Evolutionary conservation across 2,329 filamentous ascomycete species (phyloP), one percentile per base, ranked within the genome.

Genomic region (Tolypocladium inflatum): DNA sequence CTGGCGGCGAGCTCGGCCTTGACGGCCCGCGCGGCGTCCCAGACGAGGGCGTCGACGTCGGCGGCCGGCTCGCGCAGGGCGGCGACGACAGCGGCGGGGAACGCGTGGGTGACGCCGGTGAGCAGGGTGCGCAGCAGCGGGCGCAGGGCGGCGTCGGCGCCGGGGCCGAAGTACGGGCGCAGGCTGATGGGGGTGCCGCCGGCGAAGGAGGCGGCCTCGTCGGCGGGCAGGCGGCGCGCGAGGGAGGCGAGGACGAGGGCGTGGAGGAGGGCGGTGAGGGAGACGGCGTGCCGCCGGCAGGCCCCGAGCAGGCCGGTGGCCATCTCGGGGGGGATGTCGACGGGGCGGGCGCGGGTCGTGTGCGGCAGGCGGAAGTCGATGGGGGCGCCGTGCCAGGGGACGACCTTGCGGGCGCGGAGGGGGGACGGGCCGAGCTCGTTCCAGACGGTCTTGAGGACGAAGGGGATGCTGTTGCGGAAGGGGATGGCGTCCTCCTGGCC

Each of bases 251-350:
- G 67, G 5, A 74, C 63, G 0, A 83, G 68, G 2, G 72, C 75
- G 39, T 83, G 76, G 1, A 83, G 55, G 9, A 84, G 70, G 0
- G 73, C 73, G 0, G 80, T 83, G 8, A 84, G 63, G 2, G 79
- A 80, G 17, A 74, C 69, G 3, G 66, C 64, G 52, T 78, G 73
- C 15, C 64, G 62, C 19, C 78, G 71, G 58, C 77, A 78, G 1
- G 67, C 71, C 0, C 65, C 56, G 8, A 81, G 63, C 1, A 82
- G 62, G 1, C 54, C 59, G 1, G 61, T 33, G 0, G 75, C 64
- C 5, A 62, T 63, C 1, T 57, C 57, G 6, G 70, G 51, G 0
- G 70, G 48, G 41, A 81, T 57, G 23, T 70, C 63, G 51, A 82
- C 51, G 1, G 74, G 64, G 2, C 66, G 71, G 45, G 78, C 61